Conservation (phyloP, 1,284 basidiomycete genomes). For the Ustilago hordei region DNA sequence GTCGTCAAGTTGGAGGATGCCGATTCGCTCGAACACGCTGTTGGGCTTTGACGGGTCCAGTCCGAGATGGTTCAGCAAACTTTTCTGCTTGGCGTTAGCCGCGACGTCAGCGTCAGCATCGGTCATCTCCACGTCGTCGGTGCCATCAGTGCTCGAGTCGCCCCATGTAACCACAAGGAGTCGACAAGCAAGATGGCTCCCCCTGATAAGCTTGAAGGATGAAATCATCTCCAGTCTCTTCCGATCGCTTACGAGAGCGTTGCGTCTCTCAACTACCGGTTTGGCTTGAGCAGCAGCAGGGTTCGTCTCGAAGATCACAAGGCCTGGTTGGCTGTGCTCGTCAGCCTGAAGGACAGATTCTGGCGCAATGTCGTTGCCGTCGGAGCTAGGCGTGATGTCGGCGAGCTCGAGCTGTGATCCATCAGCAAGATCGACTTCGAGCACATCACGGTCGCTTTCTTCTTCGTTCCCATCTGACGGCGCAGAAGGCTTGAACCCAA, state of each 20-base stretch:
- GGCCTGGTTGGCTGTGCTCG: constrained; percentile 28
- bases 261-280: constrained; percentile 13
- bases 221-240: constrained; percentile 29
- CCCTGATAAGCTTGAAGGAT: constrained; percentile 8
- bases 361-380: background rate
- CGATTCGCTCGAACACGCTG: constrained; percentile 27
- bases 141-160: background rate
- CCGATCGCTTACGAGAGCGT: constrained; percentile 17
- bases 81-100: background rate
- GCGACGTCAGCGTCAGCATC: constrained; percentile 2
- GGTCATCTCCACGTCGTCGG: constrained; percentile 27
- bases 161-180: constrained; percentile 40
- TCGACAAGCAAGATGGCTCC: constrained; percentile 27
- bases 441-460: constrained; percentile 18
- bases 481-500: constrained; percentile 27
- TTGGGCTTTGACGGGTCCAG: constrained; percentile 2
- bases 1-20: constrained; percentile 34
- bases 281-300: constrained; percentile 18
- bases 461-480: background rate
- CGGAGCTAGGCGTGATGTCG: constrained; percentile 17
- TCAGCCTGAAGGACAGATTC: constrained; percentile 17
- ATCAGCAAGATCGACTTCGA: constrained; percentile 38
- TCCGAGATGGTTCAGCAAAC: constrained; percentile 16
- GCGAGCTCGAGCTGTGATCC: constrained; percentile 39
- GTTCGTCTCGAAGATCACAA: constrained; percentile 48